phyloP scores from a whole-genome alignment of 192 early-diverging fungal genomes.

The Thamnidium elegans region DNA sequence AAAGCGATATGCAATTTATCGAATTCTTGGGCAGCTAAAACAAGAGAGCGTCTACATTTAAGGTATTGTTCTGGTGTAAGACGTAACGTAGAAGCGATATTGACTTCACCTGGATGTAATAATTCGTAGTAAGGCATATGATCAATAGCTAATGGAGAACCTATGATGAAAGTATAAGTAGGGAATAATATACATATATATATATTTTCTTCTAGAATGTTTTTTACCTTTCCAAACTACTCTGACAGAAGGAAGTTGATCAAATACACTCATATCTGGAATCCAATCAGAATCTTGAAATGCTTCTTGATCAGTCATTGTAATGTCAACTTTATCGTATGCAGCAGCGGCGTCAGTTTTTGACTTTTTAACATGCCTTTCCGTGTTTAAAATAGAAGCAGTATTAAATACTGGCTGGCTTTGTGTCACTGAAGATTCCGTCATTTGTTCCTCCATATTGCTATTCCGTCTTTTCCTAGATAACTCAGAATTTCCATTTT shows the following conservation, averaged over 20 bases:
- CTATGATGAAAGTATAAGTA: no score
- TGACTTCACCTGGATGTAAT: slow-evolving; percentile 62
- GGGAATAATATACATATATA: no score
- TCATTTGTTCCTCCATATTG: slow-evolving; percentile 12
- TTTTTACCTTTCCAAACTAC: slow-evolving; percentile 32
- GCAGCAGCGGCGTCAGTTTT: slow-evolving; percentile 14
- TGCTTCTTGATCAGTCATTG: slow-evolving; percentile 8
- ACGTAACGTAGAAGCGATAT: slow-evolving; percentile 81
- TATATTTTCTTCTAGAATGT: neutral
- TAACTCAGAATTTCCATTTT: slow-evolving; percentile 2
- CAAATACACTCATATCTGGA: slow-evolving; percentile 18
- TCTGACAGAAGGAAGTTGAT: slow-evolving; percentile 6
- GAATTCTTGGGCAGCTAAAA: slow-evolving; percentile 57
- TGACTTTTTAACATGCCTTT: slow-evolving; percentile 9
- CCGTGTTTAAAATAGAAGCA: neutral
- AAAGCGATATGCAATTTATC: slow-evolving; percentile 46
- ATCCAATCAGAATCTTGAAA: slow-evolving; percentile 19
- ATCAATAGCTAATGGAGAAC: slow-evolving; percentile 37
- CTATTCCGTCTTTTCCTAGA: slow-evolving; percentile 16
- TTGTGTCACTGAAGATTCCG: slow-evolving; percentile 3
- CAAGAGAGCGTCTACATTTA: slow-evolving; percentile 72
- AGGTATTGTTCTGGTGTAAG: slow-evolving; percentile 83
- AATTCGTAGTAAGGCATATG: slow-evolving; percentile 47
- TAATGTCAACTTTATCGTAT: slow-evolving; percentile 27
- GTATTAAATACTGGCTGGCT: slow-evolving; percentile 5